These are phyloP conservation scores for Globisporangium barbulae DNA, from an alignment of 352 stramenopile species.

Conservation along the genomic window DNA sequence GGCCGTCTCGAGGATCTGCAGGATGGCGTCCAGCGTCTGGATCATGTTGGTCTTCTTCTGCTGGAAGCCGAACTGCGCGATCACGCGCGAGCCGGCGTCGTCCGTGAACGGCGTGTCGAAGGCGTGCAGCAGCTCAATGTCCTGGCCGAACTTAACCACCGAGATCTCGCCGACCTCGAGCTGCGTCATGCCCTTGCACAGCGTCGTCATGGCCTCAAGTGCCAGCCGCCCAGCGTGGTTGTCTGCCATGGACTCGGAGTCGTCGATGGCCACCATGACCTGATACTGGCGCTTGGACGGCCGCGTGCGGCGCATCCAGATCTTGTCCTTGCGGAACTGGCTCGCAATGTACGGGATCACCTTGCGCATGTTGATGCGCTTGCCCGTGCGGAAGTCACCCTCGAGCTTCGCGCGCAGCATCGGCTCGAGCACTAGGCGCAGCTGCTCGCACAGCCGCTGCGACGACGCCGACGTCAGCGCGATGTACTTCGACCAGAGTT, in stretches of 20 bases:
- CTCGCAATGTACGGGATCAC: conserved; percentile 99
- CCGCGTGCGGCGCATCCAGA: conserved; percentile 99
- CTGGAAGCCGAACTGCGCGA: conserved; percentile 96
- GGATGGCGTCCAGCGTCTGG: conserved; percentile 91
- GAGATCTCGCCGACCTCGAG: conserved; percentile 96
- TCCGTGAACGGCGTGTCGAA: conserved; percentile 98
- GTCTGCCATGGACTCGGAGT: conserved; percentile 99
- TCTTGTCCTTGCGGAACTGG: conserved; percentile 99
- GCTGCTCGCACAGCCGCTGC: conserved; percentile 97
- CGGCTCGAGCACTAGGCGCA: conserved; percentile 98
- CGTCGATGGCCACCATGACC: conserved; percentile 98
- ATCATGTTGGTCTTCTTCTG: conserved; percentile 97
- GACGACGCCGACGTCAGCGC: conserved; percentile 91
- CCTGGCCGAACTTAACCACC: conserved; percentile 94
- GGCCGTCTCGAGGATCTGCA: conserved; percentile 88
- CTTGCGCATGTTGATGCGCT: conserved; percentile 99
- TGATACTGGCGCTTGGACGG: conserved; percentile 98
- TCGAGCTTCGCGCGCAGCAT: conserved; percentile 96
- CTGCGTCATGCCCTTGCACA: conserved; percentile 97
- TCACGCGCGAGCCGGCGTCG: conserved; percentile 91
- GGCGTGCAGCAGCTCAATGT: conserved; percentile 95
- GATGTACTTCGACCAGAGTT: conserved; percentile 93
- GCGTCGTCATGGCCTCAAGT: conserved; percentile 94
- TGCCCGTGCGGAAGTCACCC: conserved; percentile 99
- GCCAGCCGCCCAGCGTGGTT: conserved; percentile 94